These are phyloP conservation scores for Sistotremastrum suecicum DNA, from an alignment of 768 basidiomycete genomes.

Conservation along the genomic window DNA sequence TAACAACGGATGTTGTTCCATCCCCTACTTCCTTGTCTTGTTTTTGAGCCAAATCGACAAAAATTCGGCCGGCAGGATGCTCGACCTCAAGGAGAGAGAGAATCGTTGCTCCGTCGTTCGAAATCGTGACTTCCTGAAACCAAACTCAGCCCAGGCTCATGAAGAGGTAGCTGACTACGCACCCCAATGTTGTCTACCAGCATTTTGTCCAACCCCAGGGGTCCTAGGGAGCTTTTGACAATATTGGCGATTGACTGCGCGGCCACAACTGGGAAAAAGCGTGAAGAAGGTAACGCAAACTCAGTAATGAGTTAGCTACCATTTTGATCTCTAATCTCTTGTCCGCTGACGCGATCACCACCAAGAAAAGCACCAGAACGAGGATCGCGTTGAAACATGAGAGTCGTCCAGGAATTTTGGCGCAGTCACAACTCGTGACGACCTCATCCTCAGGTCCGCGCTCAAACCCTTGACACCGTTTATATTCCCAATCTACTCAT, in stretches of 20 bases:
- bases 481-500: too few relatives aligned
- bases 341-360: slow-evolving; percentile 86
- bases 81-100: slow-evolving; percentile 86
- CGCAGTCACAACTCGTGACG: too few relatives aligned
- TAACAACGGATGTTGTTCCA: slow-evolving; percentile 96
- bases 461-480: too few relatives aligned
- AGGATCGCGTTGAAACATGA: slow-evolving; percentile 86
- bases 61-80: slow-evolving; percentile 93
- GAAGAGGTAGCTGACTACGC: slow-evolving; percentile 15
- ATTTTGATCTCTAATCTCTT: slow-evolving; percentile 95
- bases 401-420: too few relatives aligned
- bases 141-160: slow-evolving; percentile 3
- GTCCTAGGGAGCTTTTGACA: slow-evolving; percentile 90
- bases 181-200: slow-evolving; percentile 96
- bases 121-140: slow-evolving; percentile 91
- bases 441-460: too few relatives aligned
- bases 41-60: slow-evolving; percentile 96
- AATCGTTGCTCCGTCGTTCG: slow-evolving; percentile 99
- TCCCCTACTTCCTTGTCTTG: slow-evolving; percentile 99
- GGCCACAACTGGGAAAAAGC: slow-evolving; percentile 57
- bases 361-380: slow-evolving; percentile 86
- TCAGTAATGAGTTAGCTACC: slow-evolving; percentile 31
- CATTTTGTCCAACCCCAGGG: slow-evolving; percentile 94
- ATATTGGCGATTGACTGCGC: slow-evolving; percentile 96
- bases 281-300: slow-evolving; percentile 1